A percentile compares a stretch with the other conserved stretches of the same genome.
Evolutionary conservation across 345 rosid species (phyloP).

Genomic region (Laguncularia racemosa): DNA sequence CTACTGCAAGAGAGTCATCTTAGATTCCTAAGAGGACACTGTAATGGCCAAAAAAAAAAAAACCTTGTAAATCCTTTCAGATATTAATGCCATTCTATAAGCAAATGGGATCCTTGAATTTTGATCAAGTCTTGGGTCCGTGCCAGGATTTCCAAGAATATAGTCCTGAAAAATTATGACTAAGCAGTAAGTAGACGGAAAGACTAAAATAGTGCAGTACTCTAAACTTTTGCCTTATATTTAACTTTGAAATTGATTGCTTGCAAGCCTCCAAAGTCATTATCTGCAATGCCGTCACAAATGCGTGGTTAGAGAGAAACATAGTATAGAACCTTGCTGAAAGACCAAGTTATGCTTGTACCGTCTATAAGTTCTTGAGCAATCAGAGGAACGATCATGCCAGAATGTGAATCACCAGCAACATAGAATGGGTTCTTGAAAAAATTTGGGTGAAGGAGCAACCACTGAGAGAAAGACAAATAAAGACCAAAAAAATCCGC

Average conservation of each 20-base stretch:
- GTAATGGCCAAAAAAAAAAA: not conserved
- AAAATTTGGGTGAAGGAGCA: constrained; percentile 21
- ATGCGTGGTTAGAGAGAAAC: not conserved
- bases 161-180: constrained; percentile 17
- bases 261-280: constrained; percentile 12
- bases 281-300: constrained; percentile 12
- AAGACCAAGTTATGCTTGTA: not conserved
- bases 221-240: not conserved
- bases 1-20: too few relatives aligned
- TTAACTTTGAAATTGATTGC: constrained; percentile 32
- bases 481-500: not conserved
- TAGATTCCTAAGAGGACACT: too few relatives aligned
- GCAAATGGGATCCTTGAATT: constrained; percentile 20
- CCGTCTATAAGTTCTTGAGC: constrained; percentile 20
- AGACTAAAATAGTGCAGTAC: too few relatives aligned
- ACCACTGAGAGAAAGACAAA: constrained; percentile 19
- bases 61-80: constrained; percentile 21
- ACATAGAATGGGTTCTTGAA: constrained; percentile 17
- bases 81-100: constrained; percentile 19
- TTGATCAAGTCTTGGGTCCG: constrained; percentile 13
- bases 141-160: constrained; percentile 28
- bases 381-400: constrained; percentile 24
- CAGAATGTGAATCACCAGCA: constrained; percentile 32
- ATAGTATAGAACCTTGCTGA: not conserved
- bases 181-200: not conserved